phyloP scores from a whole-genome alignment of 176 grass and related monocot genomes.

The Ensete ventricosum region DNA sequence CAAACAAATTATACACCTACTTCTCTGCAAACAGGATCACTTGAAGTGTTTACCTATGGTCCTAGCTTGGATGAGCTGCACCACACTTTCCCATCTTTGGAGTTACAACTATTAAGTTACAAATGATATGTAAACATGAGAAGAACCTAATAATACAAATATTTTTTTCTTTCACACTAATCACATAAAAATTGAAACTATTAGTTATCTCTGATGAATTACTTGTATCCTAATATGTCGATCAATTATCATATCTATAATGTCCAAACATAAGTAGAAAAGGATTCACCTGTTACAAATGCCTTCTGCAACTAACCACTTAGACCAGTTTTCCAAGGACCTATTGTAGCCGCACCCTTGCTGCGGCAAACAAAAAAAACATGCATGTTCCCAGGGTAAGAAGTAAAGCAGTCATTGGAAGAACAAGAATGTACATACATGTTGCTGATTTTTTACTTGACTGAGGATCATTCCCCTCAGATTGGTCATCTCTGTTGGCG shows the following conservation, averaged over 20 bases:
- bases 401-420: constrained; percentile 39
- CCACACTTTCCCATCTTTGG: background rate
- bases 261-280: constrained; percentile 9
- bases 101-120: background rate
- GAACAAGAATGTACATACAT: constrained; percentile 43
- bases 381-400: constrained; percentile 28
- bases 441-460: constrained; percentile 30
- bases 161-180: too few species aligned
- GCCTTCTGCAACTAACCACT: constrained; percentile 73
- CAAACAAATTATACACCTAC: too few species aligned
- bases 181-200: too few species aligned
- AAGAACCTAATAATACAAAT: background rate
- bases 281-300: constrained; percentile 53
- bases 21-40: too few species aligned
- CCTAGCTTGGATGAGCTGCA: background rate
- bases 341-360: constrained; percentile 32
- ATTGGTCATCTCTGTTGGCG: constrained; percentile 28
- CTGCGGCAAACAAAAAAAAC: constrained; percentile 36
- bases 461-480: constrained; percentile 18
- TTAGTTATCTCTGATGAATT: background rate
- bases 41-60: too few species aligned
- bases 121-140: background rate
- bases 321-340: constrained; percentile 74
- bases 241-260: background rate
- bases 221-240: background rate